Evolutionary conservation across 73 alveolate species (phyloP).

Genomic region (Paramecium primaurelia): DNA sequence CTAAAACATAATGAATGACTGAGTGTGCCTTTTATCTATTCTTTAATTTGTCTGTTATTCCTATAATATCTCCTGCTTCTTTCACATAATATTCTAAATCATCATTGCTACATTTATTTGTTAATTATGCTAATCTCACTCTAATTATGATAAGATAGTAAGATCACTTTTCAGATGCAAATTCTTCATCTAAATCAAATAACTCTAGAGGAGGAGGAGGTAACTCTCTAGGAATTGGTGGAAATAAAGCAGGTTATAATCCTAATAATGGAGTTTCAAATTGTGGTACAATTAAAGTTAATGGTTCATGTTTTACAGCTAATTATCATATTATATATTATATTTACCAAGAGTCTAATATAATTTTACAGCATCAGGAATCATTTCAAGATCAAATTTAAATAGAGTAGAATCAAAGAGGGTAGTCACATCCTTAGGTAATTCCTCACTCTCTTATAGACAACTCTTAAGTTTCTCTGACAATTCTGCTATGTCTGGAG

Average conservation of each 20-base stretch:
- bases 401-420: slow-evolving; percentile 77
- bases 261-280: slow-evolving; percentile 98
- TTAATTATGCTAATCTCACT: slow-evolving; percentile 87
- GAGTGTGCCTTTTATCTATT: slow-evolving; percentile 83
- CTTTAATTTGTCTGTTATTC: slow-evolving; percentile 78
- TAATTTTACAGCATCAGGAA: slow-evolving; percentile 86
- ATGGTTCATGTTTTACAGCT: slow-evolving; percentile 88
- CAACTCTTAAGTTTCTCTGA: slow-evolving; percentile 92
- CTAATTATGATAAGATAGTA: slow-evolving; percentile 26
- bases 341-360: slow-evolving; percentile 49
- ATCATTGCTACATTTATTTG: slow-evolving; percentile 91
- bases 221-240: slow-evolving; percentile 95
- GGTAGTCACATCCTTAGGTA: slow-evolving; percentile 83
- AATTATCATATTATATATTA: background rate
- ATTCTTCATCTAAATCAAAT: slow-evolving; percentile 96
- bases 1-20: slow-evolving; percentile 81
- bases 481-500: slow-evolving; percentile 96
- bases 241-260: slow-evolving; percentile 92
- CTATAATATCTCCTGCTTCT: slow-evolving; percentile 91
- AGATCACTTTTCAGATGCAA: slow-evolving; percentile 91
- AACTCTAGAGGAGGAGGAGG: slow-evolving; percentile 96
- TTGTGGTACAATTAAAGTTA: slow-evolving; percentile 97
- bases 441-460: slow-evolving; percentile 87
- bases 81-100: slow-evolving; percentile 90
- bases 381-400: slow-evolving; percentile 88